A percentile compares a stretch with the other conserved stretches of the same genome.
Conservation (phyloP, 176 grass and related monocot genomes). For the Carex cristatella region DNA sequence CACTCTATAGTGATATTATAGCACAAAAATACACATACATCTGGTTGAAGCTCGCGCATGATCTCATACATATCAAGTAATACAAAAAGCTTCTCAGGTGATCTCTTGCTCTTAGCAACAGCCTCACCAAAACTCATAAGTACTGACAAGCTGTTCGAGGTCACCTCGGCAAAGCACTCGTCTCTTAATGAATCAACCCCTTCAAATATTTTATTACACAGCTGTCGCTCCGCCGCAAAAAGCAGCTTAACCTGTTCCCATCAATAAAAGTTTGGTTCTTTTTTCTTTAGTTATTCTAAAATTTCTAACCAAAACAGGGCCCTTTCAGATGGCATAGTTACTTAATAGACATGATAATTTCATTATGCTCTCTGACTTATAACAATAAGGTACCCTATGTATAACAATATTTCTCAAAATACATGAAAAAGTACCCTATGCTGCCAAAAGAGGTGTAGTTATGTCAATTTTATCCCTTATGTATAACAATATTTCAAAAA, state of each 20-base stretch:
- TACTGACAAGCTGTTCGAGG: constrained; percentile 67
- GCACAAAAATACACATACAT: constrained; percentile 44
- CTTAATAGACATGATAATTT: neutral
- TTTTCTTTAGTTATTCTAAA: neutral
- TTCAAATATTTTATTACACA: constrained; percentile 94
- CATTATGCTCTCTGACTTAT: neutral
- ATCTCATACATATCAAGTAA: constrained; percentile 98
- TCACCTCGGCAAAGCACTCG: constrained; percentile 82
- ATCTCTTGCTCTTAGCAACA: constrained; percentile 94
- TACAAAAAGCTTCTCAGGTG: constrained; percentile 90
- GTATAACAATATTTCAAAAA: neutral
- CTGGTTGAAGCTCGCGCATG: constrained; percentile 91
- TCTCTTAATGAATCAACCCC: constrained; percentile 72
- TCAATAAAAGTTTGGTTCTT: neutral
- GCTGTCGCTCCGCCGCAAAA: constrained; percentile 74
- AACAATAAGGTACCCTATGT: neutral
- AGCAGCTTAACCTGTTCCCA: constrained; percentile 80
- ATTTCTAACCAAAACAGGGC: neutral
- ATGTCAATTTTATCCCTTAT: neutral
- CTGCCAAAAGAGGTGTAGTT: neutral
- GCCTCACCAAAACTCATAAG: constrained; percentile 97
- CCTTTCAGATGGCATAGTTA: neutral
- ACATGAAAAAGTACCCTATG: neutral
- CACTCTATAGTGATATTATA: neutral
- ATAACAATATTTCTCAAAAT: neutral